Evolutionary conservation across 164 flowering plant species (phyloP), one percentile per base, ranked within the genome.

Genomic region (Chloranthus sessilifolius): DNA sequence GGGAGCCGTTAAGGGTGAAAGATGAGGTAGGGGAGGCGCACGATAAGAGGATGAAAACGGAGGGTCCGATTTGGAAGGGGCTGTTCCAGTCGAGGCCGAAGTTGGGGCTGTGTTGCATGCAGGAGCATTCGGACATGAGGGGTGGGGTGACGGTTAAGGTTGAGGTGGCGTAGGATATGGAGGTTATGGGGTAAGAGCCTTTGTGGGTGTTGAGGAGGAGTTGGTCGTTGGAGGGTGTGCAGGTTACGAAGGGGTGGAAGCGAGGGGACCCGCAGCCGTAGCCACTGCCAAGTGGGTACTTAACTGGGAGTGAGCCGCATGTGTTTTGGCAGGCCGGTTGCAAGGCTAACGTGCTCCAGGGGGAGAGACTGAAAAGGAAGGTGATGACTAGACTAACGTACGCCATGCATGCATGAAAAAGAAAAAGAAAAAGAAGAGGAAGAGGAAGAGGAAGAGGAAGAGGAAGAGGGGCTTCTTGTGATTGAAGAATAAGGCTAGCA

Each of bases 21-120:
- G 77, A 57, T 38, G 76, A 62, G 21, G 75, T 41, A 0, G 74
- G 72, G 11, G 64, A 54, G 34, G 50, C 4, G 58, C 81, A 76
- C n/a, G 69, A 48, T 1, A 76, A 30, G 72, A 73, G 81, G 47
- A 73, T 39, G 66, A 74, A 72, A 20, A 65, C 31, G 24, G 74
- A 78, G 12, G 72, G 58, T 50, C 73, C 76, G 5, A 70, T 71
- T 36, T 73, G 80, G 47, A 78, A 73, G 1, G 83, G 83, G 25
- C 69, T 36, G 19, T 75, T 39, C 83, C 83, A 78, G 41, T 78
- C 78, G n/a, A 78, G 71, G 42, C 78, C 83, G 27, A 75, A 57
- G 55, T 70, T 73, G 3, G 78, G 63, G 24, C 76, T 65, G 3
- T 64, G 39, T 10, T 68, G 65, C 76, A 78, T 74, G 60, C 72